Evolutionary conservation across 73 alveolate species (phyloP).

Genomic region (Paraurostyla sp.): DNA sequence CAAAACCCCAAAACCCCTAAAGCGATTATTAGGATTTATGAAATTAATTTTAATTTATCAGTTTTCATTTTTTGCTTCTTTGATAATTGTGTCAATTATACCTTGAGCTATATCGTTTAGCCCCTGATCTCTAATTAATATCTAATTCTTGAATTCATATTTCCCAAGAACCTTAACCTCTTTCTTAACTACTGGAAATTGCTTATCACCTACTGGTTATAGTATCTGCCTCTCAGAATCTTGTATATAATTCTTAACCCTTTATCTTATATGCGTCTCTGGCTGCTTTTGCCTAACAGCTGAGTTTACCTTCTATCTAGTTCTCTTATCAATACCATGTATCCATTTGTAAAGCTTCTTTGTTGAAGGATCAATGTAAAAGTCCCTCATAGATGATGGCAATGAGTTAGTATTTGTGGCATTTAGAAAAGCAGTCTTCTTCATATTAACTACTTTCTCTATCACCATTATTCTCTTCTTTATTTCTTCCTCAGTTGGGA

Average conservation of each 20-base stretch:
- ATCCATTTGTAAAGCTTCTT: constrained; percentile 69
- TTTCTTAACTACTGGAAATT: constrained; percentile 8
- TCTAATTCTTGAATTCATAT: background rate
- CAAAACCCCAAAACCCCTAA: too few species aligned
- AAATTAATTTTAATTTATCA: too few species aligned
- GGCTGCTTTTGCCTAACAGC: constrained; percentile 1
- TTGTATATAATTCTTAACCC: background rate
- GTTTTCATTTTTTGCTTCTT: constrained; percentile 26
- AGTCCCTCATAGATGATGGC: constrained; percentile 65
- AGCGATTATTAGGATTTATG: too few species aligned
- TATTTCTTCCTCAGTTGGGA: constrained; percentile 67
- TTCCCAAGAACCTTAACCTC: background rate
- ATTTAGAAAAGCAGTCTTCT: constrained; percentile 72
- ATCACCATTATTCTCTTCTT: constrained; percentile 42
- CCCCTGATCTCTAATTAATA: background rate
- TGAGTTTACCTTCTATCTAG: constrained; percentile 11
- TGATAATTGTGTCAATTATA: background rate
- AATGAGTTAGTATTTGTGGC: constrained; percentile 74
- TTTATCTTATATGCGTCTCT: background rate
- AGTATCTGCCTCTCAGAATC: background rate
- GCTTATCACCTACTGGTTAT: constrained; percentile 17
- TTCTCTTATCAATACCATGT: constrained; percentile 62
- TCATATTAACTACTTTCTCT: constrained; percentile 66
- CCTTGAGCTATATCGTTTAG: constrained; percentile 21
- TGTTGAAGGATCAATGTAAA: constrained; percentile 64